A percentile compares a stretch with the other conserved stretches of the same genome.
phyloP scores from a whole-genome alignment of 2,329 filamentous ascomycete species.

The Aulographum hederae region DNA sequence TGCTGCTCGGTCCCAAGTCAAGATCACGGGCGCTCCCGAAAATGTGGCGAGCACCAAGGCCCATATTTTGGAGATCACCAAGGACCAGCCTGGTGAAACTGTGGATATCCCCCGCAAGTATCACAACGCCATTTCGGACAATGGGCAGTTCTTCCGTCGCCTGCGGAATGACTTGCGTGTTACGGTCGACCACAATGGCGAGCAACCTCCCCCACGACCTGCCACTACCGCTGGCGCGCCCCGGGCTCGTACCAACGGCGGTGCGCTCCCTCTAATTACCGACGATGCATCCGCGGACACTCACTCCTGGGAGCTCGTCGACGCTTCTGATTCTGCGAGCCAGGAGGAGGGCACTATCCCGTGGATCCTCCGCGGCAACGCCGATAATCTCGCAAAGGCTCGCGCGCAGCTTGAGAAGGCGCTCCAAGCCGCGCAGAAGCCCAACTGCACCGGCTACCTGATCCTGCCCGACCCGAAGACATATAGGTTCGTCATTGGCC shows the following conservation, averaged over 20 bases:
- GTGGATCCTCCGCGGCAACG: slow-evolving; percentile 65
- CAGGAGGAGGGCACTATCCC: slow-evolving; percentile 44
- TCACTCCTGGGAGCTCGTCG: slow-evolving; percentile 72
- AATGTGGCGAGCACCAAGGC: slow-evolving; percentile 74
- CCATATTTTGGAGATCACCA: slow-evolving; percentile 61
- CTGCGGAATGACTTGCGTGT: slow-evolving; percentile 75
- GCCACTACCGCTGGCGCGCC: slow-evolving; percentile 24
- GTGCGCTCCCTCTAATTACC: slow-evolving; percentile 73
- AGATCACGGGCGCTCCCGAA: slow-evolving; percentile 60
- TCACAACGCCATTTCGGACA: slow-evolving; percentile 73
- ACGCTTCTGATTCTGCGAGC: slow-evolving; percentile 38
- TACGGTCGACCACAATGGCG: slow-evolving; percentile 77
- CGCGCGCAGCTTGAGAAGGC: slow-evolving; percentile 56
- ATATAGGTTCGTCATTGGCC: slow-evolving; percentile 80
- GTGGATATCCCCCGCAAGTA: slow-evolving; percentile 65
- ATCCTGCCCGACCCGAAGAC: slow-evolving; percentile 76
- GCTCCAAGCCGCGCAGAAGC: slow-evolving; percentile 52
- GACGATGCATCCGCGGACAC: slow-evolving; percentile 54
- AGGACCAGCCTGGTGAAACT: slow-evolving; percentile 76
- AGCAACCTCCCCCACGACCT: slow-evolving; percentile 45
- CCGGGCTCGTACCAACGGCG: slow-evolving; percentile 30
- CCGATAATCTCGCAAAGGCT: slow-evolving; percentile 68
- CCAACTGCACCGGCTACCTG: slow-evolving; percentile 64
- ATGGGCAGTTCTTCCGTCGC: slow-evolving; percentile 83
- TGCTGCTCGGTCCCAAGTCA: slow-evolving; percentile 66